Evolutionary conservation across 352 stramenopile genomes (phyloP), one percentile per base, ranked within the genome.

Genomic region (Plasmopara viticola): DNA sequence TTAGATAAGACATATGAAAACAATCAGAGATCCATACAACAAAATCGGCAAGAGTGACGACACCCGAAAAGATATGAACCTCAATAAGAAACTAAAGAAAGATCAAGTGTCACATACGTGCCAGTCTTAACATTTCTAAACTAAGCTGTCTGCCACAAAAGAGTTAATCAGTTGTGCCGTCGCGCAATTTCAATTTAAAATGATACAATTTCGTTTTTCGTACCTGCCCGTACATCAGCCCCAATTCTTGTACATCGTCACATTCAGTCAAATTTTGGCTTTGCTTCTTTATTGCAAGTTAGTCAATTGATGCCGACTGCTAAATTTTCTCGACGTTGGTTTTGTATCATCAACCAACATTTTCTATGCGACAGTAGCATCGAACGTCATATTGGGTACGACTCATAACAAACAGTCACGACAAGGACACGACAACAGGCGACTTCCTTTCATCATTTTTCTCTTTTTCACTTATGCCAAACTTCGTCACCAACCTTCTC

Each of bases 331-430:
- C 17, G 51, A 43, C 30, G 51, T 45, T 29, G 55, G 47, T 5
- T 47, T 43, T 4, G 28, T 33, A 15, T 44, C 44, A 38, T 53
- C 57, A 13, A 56, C 3, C 30, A 61, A 54, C 17, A 63, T 64
- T 14, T 75, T 57, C 2, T 84, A 53, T 6, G 64, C 63, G 34
- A 74, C 60, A 0, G 76, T 86, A 3, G 78, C 70, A 35, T 90
- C 78, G 15, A 86, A 90, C 15, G 59, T 82, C 78, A 87, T 87
- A 44, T 85, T 85, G 2, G 78, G 78, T 8, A 89, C 66, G 18
- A 89, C 56, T 45, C 87, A 76, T 31, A 90, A 90, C 45, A 87
- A 48, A 17, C 79, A 87, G 48, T 90, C 76, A 28, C 68, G 70
- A 50, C 76, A 86, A 13, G 76, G 62, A 46, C 79, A 84, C 40